phyloP scores from a whole-genome alignment of 2,329 filamentous ascomycete species.

The Akanthomyces lecanii region DNA sequence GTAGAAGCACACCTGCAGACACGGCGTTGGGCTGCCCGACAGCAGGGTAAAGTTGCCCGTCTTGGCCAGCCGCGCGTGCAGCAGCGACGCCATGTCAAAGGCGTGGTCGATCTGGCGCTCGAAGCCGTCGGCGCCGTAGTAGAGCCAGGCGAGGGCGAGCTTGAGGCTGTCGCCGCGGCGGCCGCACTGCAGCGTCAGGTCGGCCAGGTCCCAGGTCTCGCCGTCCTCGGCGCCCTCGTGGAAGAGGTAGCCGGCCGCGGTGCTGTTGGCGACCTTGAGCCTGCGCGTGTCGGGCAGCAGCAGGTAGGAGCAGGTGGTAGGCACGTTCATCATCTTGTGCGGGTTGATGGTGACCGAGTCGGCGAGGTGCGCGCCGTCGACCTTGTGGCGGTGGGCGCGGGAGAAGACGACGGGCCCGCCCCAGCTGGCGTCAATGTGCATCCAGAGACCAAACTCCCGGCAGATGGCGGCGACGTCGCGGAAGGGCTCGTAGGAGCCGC shows the following conservation, averaged over 20 bases:
- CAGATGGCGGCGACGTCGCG: constrained; percentile 65
- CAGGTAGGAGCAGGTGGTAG: constrained; percentile 86
- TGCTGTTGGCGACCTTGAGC: constrained; percentile 80
- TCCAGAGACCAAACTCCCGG: constrained; percentile 70
- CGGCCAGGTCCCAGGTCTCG: constrained; percentile 83
- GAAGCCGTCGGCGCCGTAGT: constrained; percentile 77
- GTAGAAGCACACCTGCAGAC: constrained; percentile 94
- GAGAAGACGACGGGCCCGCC: constrained; percentile 82
- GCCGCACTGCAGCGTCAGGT: constrained; percentile 90
- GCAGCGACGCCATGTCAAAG: constrained; percentile 64
- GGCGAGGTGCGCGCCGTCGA: constrained; percentile 68
- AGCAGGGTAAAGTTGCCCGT: constrained; percentile 65
- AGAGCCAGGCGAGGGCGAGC: constrained; percentile 82
- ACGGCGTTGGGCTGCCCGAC: constrained; percentile 73
- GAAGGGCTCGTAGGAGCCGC: constrained; percentile 85
- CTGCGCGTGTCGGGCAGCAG: constrained; percentile 69
- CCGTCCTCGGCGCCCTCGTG: constrained; percentile 46
- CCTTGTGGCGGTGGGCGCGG: constrained; percentile 54
- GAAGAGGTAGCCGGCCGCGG: constrained; percentile 83
- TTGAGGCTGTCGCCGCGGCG: constrained; percentile 82
- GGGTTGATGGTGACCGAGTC: constrained; percentile 85
- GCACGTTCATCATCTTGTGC: constrained; percentile 95
- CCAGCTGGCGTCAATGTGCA: constrained; percentile 92
- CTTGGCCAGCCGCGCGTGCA: constrained; percentile 56
- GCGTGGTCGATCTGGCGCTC: constrained; percentile 64